Evolutionary conservation across 441 rosid species (phyloP).

Genomic region (Macaranga tanarius): DNA sequence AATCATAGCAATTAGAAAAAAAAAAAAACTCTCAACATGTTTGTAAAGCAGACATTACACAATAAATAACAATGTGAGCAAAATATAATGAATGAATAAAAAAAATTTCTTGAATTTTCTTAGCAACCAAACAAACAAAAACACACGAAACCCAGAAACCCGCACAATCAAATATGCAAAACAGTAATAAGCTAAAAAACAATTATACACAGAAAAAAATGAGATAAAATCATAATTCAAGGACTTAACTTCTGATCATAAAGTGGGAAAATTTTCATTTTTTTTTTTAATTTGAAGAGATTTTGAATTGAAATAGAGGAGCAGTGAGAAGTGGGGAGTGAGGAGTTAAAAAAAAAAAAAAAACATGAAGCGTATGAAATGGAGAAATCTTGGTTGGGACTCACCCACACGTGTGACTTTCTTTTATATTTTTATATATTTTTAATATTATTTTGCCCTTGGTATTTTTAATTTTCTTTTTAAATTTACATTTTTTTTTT

Average conservation of each 20-base stretch:
- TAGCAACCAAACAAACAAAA: neutral
- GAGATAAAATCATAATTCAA: neutral
- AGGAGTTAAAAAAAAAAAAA: neutral
- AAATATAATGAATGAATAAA: neutral
- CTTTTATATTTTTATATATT: neutral
- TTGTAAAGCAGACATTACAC: neutral
- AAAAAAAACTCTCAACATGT: neutral
- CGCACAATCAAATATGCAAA: too few relatives aligned
- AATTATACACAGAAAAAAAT: neutral
- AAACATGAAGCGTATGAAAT: constrained; percentile 9
- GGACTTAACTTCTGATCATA: neutral
- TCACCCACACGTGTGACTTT: constrained; percentile 5
- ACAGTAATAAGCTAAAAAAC: too few relatives aligned
- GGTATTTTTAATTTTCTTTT: too few relatives aligned
- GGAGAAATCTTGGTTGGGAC: constrained; percentile 1
- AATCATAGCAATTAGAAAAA: neutral
- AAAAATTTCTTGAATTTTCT: neutral
- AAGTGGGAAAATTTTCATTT: neutral
- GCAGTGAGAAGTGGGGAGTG: neutral
- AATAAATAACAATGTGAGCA: neutral
- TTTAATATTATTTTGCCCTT: too few relatives aligned
- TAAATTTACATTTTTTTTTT: too few relatives aligned
- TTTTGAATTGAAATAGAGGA: neutral
- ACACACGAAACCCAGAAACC: neutral
- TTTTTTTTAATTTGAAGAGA: too few relatives aligned